Conservation (phyloP, 805 yeast genomes). For the Lipomyces lipofer region DNA sequence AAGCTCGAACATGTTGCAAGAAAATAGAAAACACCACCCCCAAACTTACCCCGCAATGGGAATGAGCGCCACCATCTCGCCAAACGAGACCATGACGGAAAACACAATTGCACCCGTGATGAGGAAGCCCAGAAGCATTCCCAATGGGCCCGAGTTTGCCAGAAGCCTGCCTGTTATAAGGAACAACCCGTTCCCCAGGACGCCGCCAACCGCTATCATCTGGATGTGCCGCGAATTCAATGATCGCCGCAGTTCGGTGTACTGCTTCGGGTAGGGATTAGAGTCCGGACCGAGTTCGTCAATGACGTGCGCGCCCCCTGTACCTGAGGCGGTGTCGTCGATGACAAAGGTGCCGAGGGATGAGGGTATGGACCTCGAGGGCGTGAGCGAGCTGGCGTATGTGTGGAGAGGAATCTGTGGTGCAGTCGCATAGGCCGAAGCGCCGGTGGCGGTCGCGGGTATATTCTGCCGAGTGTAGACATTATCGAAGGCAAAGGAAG, state of each 20-base stretch:
- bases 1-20: constrained; percentile 44
- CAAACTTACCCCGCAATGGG: constrained; percentile 61
- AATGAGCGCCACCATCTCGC: constrained; percentile 33
- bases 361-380: constrained; percentile 17
- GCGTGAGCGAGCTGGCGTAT: constrained; percentile 5
- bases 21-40: no score
- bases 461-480: not conserved
- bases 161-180: constrained; percentile 67
- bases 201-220: constrained; percentile 74
- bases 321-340: constrained; percentile 26
- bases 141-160: constrained; percentile 49
- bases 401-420: not conserved
- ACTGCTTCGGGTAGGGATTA: constrained; percentile 7
- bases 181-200: constrained; percentile 74
- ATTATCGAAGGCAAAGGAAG: constrained; percentile 9
- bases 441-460: not conserved
- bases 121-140: constrained; percentile 40
- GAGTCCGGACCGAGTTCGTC: constrained; percentile 10
- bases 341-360: constrained; percentile 27
- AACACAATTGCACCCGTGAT: constrained; percentile 31
- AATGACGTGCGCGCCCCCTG: constrained; percentile 25
- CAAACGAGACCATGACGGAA: constrained; percentile 34
- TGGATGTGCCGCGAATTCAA: constrained; percentile 60
- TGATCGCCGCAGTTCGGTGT: constrained; percentile 41
- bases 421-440: constrained; percentile 1